Evolutionary conservation across 441 rosid genomes (phyloP).

Genomic region (Erysimum cheiri): DNA sequence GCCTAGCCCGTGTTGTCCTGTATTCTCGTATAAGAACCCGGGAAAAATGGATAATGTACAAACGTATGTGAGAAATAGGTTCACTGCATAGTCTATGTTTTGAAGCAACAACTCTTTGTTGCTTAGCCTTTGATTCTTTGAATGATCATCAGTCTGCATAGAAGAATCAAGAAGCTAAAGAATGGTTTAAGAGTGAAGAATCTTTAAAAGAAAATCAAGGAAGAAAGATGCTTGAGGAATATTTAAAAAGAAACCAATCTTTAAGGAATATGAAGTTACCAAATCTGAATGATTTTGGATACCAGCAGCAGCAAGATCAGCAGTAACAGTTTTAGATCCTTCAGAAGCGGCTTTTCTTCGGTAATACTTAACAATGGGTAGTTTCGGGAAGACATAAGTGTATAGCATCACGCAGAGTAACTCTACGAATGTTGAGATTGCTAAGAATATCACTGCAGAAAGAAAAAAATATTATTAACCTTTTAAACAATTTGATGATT

Average conservation of each 20-base stretch:
- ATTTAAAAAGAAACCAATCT: too few species aligned
- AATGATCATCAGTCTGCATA: slow-evolving; percentile 52
- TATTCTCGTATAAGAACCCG: slow-evolving; percentile 84
- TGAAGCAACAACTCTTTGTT: slow-evolving; percentile 61
- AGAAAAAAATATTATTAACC: not conserved
- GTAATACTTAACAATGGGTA: slow-evolving; percentile 48
- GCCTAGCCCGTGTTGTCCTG: slow-evolving; percentile 77
- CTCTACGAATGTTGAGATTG: slow-evolving; percentile 43
- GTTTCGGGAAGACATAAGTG: slow-evolving; percentile 42
- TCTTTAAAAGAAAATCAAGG: not conserved
- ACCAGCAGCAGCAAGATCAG: slow-evolving; percentile 83
- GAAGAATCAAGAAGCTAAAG: slow-evolving; percentile 23
- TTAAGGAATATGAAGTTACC: slow-evolving; percentile 29
- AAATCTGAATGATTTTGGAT: slow-evolving; percentile 49
- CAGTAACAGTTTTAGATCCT: slow-evolving; percentile 46
- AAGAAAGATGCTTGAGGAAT: too few species aligned
- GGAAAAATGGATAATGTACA: slow-evolving; percentile 87
- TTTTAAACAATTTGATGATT: not conserved
- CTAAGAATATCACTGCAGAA: slow-evolving; percentile 45
- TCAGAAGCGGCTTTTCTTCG: slow-evolving; percentile 45
- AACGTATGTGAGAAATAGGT: slow-evolving; percentile 65
- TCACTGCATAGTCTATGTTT: slow-evolving; percentile 77
- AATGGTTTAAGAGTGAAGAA: not conserved
- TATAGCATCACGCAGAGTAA: slow-evolving; percentile 42
- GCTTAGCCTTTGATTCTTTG: slow-evolving; percentile 59